These are phyloP conservation scores for Chimonanthus praecox DNA, from an alignment of 164 flowering plant species.

Conservation along the genomic window DNA sequence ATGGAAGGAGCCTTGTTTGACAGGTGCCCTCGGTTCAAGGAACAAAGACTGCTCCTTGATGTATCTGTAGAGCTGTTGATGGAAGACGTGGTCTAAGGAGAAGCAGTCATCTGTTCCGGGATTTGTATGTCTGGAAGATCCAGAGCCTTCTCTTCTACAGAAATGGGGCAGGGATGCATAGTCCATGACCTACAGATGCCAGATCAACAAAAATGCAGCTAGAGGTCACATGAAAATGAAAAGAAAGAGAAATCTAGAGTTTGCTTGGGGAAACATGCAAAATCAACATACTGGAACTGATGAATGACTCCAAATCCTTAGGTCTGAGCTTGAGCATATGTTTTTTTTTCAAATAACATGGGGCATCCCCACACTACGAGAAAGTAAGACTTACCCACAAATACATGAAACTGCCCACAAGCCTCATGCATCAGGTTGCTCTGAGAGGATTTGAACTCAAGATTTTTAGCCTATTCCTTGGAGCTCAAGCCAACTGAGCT, in stretches of 20 bases:
- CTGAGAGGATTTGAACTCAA: too few species aligned
- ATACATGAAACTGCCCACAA: too few species aligned
- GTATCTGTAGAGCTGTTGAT: slow-evolving; percentile 67
- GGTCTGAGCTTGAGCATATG: background rate
- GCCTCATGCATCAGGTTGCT: too few species aligned
- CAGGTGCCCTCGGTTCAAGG: slow-evolving; percentile 22
- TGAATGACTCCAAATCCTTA: background rate
- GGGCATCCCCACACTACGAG: background rate
- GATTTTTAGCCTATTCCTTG: too few species aligned
- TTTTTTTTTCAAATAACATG: background rate
- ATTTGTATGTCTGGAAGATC: slow-evolving; percentile 48
- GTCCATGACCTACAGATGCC: slow-evolving; percentile 62
- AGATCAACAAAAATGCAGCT: background rate
- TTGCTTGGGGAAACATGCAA: background rate
- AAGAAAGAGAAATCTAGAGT: background rate
- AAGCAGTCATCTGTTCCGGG: slow-evolving; percentile 39
- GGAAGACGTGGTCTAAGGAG: slow-evolving; percentile 73
- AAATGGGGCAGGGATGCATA: slow-evolving; percentile 72
- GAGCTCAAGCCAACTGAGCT: too few species aligned
- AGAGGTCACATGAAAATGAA: background rate
- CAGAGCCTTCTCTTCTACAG: slow-evolving; percentile 64
- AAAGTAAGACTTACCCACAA: background rate
- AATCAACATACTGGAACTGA: background rate
- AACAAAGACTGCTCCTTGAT: slow-evolving; percentile 46
- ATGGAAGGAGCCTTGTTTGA: slow-evolving; percentile 69